phyloP scores from a whole-genome alignment of 495 filamentous ascomycete genomes.

The Beverwykella pulmonaria region DNA sequence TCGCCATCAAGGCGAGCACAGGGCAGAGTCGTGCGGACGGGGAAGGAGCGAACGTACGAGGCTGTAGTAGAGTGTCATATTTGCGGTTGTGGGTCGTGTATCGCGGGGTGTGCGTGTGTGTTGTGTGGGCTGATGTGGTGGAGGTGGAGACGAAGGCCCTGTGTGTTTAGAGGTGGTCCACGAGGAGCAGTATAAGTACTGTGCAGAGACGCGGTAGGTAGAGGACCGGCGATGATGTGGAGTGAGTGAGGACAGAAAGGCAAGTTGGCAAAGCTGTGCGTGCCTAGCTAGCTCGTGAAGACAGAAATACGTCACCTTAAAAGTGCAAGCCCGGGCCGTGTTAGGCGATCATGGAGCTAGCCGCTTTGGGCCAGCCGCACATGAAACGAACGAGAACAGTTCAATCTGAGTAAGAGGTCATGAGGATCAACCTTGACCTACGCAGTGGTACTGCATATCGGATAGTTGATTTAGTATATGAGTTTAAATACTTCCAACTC shows the following conservation, averaged over 20 bases:
- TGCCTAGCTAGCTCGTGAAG: slow-evolving; percentile 22
- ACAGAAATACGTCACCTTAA: slow-evolving; percentile 20
- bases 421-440: background rate
- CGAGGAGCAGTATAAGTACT: no score
- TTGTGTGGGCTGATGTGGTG: background rate
- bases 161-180: no score
- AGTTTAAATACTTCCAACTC: no score
- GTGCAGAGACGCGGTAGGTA: background rate
- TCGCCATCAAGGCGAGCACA: no score
- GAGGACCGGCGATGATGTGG: background rate
- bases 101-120: background rate
- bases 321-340: background rate
- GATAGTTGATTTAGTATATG: no score
- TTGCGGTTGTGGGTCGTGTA: slow-evolving; percentile 42
- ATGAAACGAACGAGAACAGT: no score
- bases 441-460: no score
- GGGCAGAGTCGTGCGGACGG: no score
- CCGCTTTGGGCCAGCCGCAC: background rate
- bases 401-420: background rate
- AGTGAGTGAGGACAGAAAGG: background rate
- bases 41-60: slow-evolving; percentile 66
- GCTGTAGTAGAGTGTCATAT: slow-evolving; percentile 98
- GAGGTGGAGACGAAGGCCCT: background rate
- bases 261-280: slow-evolving; percentile 7
- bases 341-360: background rate